Evolutionary conservation across 129 eudicot genomes (phyloP), one percentile per base, ranked within the genome.

Genomic region (Centrapalus pauciflorus): DNA sequence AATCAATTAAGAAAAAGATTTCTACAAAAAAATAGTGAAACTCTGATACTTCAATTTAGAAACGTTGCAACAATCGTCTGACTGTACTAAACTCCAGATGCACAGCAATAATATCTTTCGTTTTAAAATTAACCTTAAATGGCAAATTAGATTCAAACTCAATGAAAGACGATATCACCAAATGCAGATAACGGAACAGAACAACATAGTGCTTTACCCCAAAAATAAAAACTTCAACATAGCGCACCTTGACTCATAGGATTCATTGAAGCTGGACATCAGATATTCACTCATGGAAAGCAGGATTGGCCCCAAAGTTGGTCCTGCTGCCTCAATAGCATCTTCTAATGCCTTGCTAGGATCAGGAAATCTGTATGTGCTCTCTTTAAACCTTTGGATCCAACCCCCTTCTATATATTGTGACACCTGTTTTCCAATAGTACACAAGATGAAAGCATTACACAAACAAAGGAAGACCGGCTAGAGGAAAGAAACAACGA

Each of bases 221-320:
- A n/a, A n/a, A n/a, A n/a, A n/a, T n/a, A n/a, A n/a, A 59, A 43
- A 54, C 34, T 4, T 57, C 55, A 69, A 26, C 54, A 19, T 69
- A 77, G 28, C 82, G 8, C 77, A 90, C 97, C 97, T 89, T 60
- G 99, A 89, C 75, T 94, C 85, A 68, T 94, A 94, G 19, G 99
- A 78, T 74, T 84, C 88, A 66, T 94, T 89, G 70, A 84, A 86
- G 82, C 99, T 94, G 62, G 95, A 82, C 99, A 94, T 94, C 76
- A 94, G 69, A 72, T 78, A 94, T 81, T 94, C 97, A 74, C 97
- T 94, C 99, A 94, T 94, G 33, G 93, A 83, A 59, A 94, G 94
- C 72, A 94, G 77, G 26, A 67, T 55, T 29, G 94, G 95, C 7
- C 99, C 99, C 83, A 94, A 79, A 74, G 80, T 74, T 29, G 85